These are phyloP conservation scores for Globisporangium ultimum DNA, from an alignment of 352 stramenopile species.

Conservation along the genomic window DNA sequence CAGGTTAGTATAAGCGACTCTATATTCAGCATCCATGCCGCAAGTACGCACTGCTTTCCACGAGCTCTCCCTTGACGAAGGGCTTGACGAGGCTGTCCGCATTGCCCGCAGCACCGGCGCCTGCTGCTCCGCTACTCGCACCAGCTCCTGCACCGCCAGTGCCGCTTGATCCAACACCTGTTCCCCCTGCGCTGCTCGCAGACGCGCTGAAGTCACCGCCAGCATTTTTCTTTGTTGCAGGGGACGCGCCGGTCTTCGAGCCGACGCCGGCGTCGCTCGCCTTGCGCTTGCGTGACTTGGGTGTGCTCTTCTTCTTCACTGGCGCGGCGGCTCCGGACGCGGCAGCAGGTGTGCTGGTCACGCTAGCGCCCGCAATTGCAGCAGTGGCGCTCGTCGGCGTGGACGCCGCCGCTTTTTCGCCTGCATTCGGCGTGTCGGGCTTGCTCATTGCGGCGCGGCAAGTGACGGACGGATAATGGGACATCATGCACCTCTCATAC, in stretches of 20 bases:
- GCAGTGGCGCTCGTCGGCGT: not conserved
- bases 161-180: not conserved
- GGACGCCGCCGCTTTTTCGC: slow-evolving; percentile 6
- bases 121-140: not conserved
- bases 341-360: slow-evolving; percentile 8
- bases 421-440: slow-evolving; percentile 5
- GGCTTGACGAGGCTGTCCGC: slow-evolving; percentile 49
- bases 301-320: slow-evolving; percentile 68
- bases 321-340: not conserved
- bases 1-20: not conserved
- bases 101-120: not conserved
- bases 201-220: slow-evolving; percentile 8
- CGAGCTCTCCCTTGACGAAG: slow-evolving; percentile 71
- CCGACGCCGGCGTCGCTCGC: slow-evolving; percentile 45
- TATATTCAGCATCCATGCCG: not conserved
- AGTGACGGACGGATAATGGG: not conserved
- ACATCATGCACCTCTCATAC: not conserved
- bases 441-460: slow-evolving; percentile 29
- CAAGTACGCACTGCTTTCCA: slow-evolving; percentile 71
- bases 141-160: slow-evolving; percentile 18
- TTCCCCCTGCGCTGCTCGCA: not conserved
- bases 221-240: slow-evolving; percentile 31
- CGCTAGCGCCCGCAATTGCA: not conserved
- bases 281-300: slow-evolving; percentile 77
- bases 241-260: slow-evolving; percentile 27